A percentile compares a stretch with the other conserved stretches of the same genome.
Conservation (phyloP, 1,284 basidiomycete genomes). For the Fomitiporia mediterranea region DNA sequence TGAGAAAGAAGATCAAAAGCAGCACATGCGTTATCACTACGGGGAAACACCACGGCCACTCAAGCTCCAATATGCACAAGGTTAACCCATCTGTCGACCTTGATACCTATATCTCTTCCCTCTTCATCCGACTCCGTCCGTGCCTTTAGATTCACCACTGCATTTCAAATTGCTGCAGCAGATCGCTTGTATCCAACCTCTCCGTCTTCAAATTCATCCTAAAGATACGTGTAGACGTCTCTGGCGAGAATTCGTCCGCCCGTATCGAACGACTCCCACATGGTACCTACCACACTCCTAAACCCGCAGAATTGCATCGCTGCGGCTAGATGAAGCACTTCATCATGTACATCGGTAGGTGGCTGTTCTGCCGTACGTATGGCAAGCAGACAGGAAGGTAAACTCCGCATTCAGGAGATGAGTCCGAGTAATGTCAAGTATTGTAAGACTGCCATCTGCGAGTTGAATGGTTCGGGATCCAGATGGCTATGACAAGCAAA, state of each 20-base stretch:
- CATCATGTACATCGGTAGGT: conserved; percentile 24
- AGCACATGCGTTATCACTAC: too few species aligned
- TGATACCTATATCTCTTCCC: conserved; percentile 1
- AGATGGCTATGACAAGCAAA: too few species aligned
- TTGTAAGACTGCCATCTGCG: conserved; percentile 12
- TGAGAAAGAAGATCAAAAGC: too few species aligned
- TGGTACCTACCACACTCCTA: conserved; percentile 33
- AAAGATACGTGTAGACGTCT: conserved; percentile 25
- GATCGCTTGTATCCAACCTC: conserved; percentile 17
- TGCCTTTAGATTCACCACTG: conserved; percentile 13
- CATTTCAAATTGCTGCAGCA: conserved; percentile 20
- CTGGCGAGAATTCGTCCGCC: conserved; percentile 25
- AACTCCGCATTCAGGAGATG: conserved; percentile 29
- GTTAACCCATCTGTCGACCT: conserved; percentile 21
- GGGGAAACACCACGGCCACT: too few species aligned
- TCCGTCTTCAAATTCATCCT: conserved; percentile 5
- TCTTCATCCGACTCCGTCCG: too few species aligned
- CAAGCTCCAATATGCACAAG: too few species aligned
- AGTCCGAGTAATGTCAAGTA: conserved; percentile 28
- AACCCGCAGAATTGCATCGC: too few species aligned
- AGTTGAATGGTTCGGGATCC: too few species aligned
- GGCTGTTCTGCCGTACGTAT: conserved; percentile 22
- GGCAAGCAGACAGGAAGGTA: conserved; percentile 34
- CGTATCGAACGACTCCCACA: conserved; percentile 32
- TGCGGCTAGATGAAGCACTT: too few species aligned